Evolutionary conservation across 495 filamentous ascomycete genomes (phyloP).

Genomic region (Tuber borchii): DNA sequence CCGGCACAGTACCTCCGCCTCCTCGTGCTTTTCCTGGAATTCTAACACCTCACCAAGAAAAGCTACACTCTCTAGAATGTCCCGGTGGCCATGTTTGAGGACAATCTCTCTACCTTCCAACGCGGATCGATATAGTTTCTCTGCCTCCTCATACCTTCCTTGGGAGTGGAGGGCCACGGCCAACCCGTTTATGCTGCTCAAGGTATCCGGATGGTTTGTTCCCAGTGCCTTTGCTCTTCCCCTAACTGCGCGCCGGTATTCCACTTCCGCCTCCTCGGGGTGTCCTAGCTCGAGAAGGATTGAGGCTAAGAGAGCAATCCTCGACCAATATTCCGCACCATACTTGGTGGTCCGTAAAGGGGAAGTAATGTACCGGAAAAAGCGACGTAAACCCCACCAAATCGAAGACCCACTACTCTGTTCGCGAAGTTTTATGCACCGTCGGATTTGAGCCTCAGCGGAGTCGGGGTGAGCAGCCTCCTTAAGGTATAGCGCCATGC

Average conservation of each 20-base stretch:
- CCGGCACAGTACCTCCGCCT: conserved; percentile 35
- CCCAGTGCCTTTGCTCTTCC: conserved; percentile 32
- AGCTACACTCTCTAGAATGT: conserved; percentile 40
- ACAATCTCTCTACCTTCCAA: conserved; percentile 37
- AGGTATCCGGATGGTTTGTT: conserved; percentile 42
- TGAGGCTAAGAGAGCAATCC: not conserved
- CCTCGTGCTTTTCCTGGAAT: conserved; percentile 39
- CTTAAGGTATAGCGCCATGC: not conserved
- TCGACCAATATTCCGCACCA: not conserved
- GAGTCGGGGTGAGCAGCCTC: not conserved
- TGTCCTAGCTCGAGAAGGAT: not conserved
- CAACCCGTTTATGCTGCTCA: conserved; percentile 42
- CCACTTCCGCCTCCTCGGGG: conserved; percentile 32
- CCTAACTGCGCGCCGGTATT: conserved; percentile 29
- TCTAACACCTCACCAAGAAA: conserved; percentile 39
- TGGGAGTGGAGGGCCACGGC: conserved; percentile 41
- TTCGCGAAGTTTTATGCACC: not conserved
- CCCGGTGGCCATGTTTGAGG: conserved; percentile 36
- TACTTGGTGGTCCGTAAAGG: not conserved
- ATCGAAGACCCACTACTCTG: not conserved
- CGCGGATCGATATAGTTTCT: conserved; percentile 18
- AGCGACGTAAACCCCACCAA: not conserved
- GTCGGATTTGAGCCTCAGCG: not conserved
- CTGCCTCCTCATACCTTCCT: conserved; percentile 42
- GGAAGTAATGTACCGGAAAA: not conserved